These are phyloP conservation scores for Alternaria gansuensis DNA, from an alignment of 2,329 filamentous ascomycete species.

Conservation along the genomic window DNA sequence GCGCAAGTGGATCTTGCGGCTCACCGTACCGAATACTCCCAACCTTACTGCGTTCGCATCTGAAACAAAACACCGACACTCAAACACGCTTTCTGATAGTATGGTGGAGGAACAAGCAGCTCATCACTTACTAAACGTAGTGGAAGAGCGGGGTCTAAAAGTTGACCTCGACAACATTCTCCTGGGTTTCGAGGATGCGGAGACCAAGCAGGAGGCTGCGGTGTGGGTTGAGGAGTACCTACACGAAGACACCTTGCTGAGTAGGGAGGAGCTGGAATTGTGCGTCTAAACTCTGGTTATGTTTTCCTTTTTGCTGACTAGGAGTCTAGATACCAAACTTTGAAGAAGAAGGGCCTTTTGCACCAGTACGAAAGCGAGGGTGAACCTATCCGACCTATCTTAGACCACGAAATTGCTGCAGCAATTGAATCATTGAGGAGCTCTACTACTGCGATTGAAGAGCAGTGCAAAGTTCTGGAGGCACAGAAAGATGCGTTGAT, in stretches of 20 bases:
- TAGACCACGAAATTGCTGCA: slow-evolving; percentile 67
- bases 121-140: slow-evolving; percentile 55
- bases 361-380: slow-evolving; percentile 45
- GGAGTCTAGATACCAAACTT: slow-evolving; percentile 40
- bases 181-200: slow-evolving; percentile 57
- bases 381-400: slow-evolving; percentile 57
- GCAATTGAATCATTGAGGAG: slow-evolving; percentile 71
- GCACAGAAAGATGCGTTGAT: slow-evolving; percentile 70
- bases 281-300: slow-evolving; percentile 26
- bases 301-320: slow-evolving; percentile 2
- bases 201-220: slow-evolving; percentile 53
- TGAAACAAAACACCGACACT: slow-evolving; percentile 35
- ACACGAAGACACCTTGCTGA: slow-evolving; percentile 57
- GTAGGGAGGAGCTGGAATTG: slow-evolving; percentile 60
- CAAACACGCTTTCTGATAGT: slow-evolving; percentile 4
- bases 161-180: slow-evolving; percentile 58
- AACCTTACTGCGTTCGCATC: slow-evolving; percentile 38
- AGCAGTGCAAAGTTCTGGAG: slow-evolving; percentile 69
- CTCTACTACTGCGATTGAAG: slow-evolving; percentile 70
- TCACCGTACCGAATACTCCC: slow-evolving; percentile 26
- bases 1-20: slow-evolving; percentile 33
- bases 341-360: slow-evolving; percentile 46
- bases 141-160: slow-evolving; percentile 57
- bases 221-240: slow-evolving; percentile 61
- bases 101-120: slow-evolving; percentile 52